phyloP scores from a whole-genome alignment of 2,329 filamentous ascomycete species.

The Exophiala dermatitidis region DNA sequence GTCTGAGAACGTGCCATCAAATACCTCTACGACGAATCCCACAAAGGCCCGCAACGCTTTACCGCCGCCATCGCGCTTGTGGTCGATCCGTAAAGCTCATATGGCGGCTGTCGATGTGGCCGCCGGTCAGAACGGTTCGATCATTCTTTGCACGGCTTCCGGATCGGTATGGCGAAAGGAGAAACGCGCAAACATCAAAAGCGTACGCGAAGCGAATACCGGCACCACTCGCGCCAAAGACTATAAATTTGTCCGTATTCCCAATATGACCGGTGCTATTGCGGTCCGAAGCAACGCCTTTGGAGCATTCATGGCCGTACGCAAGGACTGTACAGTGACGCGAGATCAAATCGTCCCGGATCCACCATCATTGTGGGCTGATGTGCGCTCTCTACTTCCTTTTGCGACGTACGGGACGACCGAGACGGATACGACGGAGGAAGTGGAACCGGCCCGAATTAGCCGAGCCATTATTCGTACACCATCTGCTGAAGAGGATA shows the following conservation, averaged over 20 bases:
- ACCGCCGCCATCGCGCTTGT: slow-evolving; percentile 71
- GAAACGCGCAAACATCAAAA: slow-evolving; percentile 71
- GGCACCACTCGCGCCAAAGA: slow-evolving; percentile 65
- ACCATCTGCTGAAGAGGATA: slow-evolving; percentile 40
- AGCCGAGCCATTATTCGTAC: slow-evolving; percentile 39
- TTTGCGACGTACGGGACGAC: slow-evolving; percentile 53
- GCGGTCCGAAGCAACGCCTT: slow-evolving; percentile 81
- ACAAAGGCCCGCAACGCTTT: slow-evolving; percentile 80
- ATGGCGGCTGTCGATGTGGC: slow-evolving; percentile 80
- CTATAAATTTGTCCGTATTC: slow-evolving; percentile 90
- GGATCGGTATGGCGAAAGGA: slow-evolving; percentile 90
- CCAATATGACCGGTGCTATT: slow-evolving; percentile 76
- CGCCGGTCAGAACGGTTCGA: slow-evolving; percentile 85
- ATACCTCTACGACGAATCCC: slow-evolving; percentile 81
- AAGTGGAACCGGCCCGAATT: slow-evolving; percentile 28
- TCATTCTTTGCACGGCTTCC: slow-evolving; percentile 86
- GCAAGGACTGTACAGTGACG: slow-evolving; percentile 76
- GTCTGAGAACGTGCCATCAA: slow-evolving; percentile 52
- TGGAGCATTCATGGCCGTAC: slow-evolving; percentile 80
- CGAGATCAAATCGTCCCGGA: slow-evolving; percentile 62
- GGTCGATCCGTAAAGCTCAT: slow-evolving; percentile 77
- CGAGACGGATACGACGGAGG: slow-evolving; percentile 38
- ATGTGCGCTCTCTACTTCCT: slow-evolving; percentile 62
- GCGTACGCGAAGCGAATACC: slow-evolving; percentile 31
- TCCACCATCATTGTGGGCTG: slow-evolving; percentile 63